Conservation (phyloP, 352 stramenopile species). For the Albugo candida region DNA sequence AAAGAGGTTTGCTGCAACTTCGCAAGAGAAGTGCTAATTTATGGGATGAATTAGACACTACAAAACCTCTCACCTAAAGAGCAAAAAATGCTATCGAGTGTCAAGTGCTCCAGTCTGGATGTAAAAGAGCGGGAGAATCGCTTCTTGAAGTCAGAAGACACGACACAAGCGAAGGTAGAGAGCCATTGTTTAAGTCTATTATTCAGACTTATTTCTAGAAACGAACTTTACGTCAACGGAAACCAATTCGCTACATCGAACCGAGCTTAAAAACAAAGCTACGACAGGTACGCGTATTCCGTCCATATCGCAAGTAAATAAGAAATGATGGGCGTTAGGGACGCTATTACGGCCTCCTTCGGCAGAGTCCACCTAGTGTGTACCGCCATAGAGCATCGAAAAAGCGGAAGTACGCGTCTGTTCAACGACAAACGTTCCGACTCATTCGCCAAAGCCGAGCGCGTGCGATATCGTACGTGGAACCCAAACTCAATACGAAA, state of each 20-base stretch:
- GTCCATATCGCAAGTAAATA: not conserved
- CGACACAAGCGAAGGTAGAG: not conserved
- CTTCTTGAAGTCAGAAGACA: not conserved
- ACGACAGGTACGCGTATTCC: not conserved
- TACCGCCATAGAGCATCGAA: too few species aligned
- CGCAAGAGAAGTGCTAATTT: too few species aligned
- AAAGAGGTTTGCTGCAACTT: too few species aligned
- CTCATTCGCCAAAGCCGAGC: slow-evolving; percentile 8
- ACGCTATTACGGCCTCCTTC: slow-evolving; percentile 42
- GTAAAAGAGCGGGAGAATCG: too few species aligned
- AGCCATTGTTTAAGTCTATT: not conserved
- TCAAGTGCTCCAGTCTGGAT: too few species aligned
- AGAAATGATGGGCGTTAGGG: slow-evolving; percentile 13
- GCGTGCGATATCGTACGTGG: slow-evolving; percentile 26
- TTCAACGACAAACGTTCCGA: slow-evolving; percentile 4
- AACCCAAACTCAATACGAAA: slow-evolving; percentile 65
- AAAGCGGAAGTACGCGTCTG: slow-evolving; percentile 4
- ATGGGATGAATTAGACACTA: too few species aligned
- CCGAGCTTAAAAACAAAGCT: not conserved
- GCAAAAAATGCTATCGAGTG: too few species aligned
- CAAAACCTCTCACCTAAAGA: too few species aligned
- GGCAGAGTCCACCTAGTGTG: slow-evolving; percentile 4
- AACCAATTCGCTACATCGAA: not conserved
- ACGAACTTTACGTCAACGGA: not conserved
- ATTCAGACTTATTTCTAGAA: not conserved